Percentiles rank a stretch among this genome's conserved stretches.
phyloP scores from a whole-genome alignment of 352 stramenopile species.

The Sclerospora graminicola region DNA sequence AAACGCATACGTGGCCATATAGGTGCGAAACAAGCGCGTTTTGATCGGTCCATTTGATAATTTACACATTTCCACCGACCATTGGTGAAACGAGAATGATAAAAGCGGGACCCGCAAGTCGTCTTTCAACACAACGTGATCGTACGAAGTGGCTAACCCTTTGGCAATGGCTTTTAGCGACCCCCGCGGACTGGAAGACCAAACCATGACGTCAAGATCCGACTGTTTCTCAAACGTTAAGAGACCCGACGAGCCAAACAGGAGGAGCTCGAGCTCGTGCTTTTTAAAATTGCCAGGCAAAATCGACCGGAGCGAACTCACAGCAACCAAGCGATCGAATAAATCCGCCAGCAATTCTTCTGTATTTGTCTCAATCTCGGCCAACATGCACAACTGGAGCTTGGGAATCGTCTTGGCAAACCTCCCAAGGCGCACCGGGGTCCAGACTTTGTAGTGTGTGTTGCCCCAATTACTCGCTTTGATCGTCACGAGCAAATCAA shows the following conservation, averaged over 20 bases:
- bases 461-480: slow-evolving; percentile 15
- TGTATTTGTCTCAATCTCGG: slow-evolving; percentile 32
- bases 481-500: slow-evolving; percentile 39
- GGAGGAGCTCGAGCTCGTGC: slow-evolving; percentile 32
- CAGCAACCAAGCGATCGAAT: slow-evolving; percentile 54
- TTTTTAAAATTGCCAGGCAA: slow-evolving; percentile 32
- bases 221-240: slow-evolving; percentile 73
- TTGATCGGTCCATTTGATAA: slow-evolving; percentile 54
- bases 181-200: slow-evolving; percentile 8
- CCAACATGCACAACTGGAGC: slow-evolving; percentile 51
- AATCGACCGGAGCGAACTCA: slow-evolving; percentile 29
- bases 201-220: slow-evolving; percentile 58
- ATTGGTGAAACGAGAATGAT: slow-evolving; percentile 51
- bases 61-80: slow-evolving; percentile 55
- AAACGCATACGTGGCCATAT: slow-evolving; percentile 56
- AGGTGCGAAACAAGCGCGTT: slow-evolving; percentile 54
- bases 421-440: slow-evolving; percentile 11
- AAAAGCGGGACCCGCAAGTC: slow-evolving; percentile 49
- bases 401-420: slow-evolving; percentile 32
- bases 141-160: slow-evolving; percentile 17
- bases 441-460: slow-evolving; percentile 16
- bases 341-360: slow-evolving; percentile 43
- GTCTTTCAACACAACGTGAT: slow-evolving; percentile 34
- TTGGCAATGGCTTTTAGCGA: slow-evolving; percentile 26
- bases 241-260: slow-evolving; percentile 63